Evolutionary conservation across 352 stramenopile species (phyloP).

Genomic region (Pythium coloratum): DNA sequence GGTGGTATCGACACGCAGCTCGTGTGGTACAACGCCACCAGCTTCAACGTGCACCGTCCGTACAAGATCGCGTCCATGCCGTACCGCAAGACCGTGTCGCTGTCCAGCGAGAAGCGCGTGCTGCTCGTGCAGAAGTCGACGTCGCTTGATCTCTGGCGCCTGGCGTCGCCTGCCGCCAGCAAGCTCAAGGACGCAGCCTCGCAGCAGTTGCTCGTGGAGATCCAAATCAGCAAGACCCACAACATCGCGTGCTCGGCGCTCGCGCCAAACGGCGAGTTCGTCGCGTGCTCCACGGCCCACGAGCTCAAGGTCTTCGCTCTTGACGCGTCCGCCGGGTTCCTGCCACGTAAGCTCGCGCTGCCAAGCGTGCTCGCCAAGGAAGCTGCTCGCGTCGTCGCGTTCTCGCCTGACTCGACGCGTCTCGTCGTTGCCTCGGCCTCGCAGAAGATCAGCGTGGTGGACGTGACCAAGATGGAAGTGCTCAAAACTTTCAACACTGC

Average conservation of each 20-base stretch:
- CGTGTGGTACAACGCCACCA: conserved; percentile 85
- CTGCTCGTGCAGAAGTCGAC: conserved; percentile 75
- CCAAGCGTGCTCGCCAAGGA: conserved; percentile 38
- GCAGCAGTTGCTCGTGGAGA: conserved; percentile 74
- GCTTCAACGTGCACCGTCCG: conserved; percentile 84
- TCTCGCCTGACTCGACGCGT: conserved; percentile 78
- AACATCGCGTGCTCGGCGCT: conserved; percentile 88
- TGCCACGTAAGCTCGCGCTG: conserved; percentile 57
- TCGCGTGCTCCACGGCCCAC: conserved; percentile 84
- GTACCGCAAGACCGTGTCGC: conserved; percentile 63
- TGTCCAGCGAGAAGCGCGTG: conserved; percentile 66
- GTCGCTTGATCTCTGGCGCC: conserved; percentile 70
- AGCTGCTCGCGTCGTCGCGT: conserved; percentile 63
- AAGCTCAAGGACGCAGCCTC: conserved; percentile 26
- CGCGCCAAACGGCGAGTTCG: conserved; percentile 78
- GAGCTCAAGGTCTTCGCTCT: conserved; percentile 90
- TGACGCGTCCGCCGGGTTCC: conserved; percentile 39
- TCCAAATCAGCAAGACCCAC: conserved; percentile 71
- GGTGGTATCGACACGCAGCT: conserved; percentile 94
- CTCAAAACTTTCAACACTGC: conserved; percentile 72
- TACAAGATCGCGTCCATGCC: conserved; percentile 90
- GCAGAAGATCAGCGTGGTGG: conserved; percentile 71
- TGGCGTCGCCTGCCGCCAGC: conserved; percentile 38
- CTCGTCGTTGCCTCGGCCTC: conserved; percentile 64
- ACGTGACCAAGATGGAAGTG: conserved; percentile 70